Base-by-base conservation (phyloP, 2,329 filamentous ascomycete genomes). In the Nemania abortiva region DNA sequence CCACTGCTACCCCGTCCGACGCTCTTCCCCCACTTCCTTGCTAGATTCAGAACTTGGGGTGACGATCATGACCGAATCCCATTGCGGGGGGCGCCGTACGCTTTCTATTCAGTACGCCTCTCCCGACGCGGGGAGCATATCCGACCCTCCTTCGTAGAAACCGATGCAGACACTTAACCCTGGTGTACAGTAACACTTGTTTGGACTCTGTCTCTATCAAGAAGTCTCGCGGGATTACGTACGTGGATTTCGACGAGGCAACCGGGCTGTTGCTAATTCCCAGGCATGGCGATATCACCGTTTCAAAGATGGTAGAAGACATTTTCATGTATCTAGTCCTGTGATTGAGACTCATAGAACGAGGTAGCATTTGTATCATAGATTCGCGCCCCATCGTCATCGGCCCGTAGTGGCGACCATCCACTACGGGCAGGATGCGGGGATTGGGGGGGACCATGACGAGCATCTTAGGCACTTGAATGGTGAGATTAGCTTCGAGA, bases 1-100 rank as follows among this genome's bases (percentile, higher is more conserved):
- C 31, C 31, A 61, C 34, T 20, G 13, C 58, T n/a, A 60, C 57
- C 57, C 42, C 45, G 34, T 37, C 39, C 15, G 10, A 15, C 42
- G 18, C 27, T 47, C 24, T 13, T n/a, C 39, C 56, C 24, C 39
- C 39, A 47, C 56, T 29, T 13, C 10, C 15, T 3, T 27, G 15
- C 31, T 11, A 9, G 22, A 34, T 58, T 45, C 15, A 60, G 57
- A 18, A 50, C 27, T 45, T 50, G 29, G 27, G 3, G 27, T 37
- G 57, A 11, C 11, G 42, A 50, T 60, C 57, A 20, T 9, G 56
- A 11, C 45, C 24, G 18, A 49, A 34, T 31, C 18, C 39, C 18
- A 49, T 45, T 45, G 29, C 45, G 52, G 52, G 52, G 52, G 29
- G 29, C 42, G n/a, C 42, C 42, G 15, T 47, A 18, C 42, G 3